Evolutionary conservation across 1,284 basidiomycete species (phyloP), one percentile per base, ranked within the genome.

Genomic region (Malassezia slooffiae): DNA sequence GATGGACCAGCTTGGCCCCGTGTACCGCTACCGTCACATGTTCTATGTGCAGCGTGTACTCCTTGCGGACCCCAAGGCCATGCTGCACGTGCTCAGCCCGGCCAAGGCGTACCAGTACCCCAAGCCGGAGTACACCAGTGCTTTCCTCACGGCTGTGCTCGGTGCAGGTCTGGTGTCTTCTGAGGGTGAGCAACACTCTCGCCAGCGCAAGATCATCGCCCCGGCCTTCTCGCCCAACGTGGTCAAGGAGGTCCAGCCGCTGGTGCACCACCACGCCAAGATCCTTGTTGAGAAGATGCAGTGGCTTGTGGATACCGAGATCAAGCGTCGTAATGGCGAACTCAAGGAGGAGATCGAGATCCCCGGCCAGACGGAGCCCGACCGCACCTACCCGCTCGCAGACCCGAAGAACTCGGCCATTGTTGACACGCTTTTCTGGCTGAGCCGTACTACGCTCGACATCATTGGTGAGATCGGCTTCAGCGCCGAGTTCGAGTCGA

Each of bases 381-480:
- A 44, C 32, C 43, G 38, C 15, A 8, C 19, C 12, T 24, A 31
- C 22, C 2, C 22, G n/a, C 23, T 43, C 13, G 11, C 22, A 23
- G 21, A 44, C 33, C 38, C 47, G 2, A 19, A 40, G 6, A 15
- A 35, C 29, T 17, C 34, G 33, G 50, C 40, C n/a, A 24, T 31
- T n/a, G 43, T 59, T 0, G 59, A 62, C 33, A 47, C 55, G 6
- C 55, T 50, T 5, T 54, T 57, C 40, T 62, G 47, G 31, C 52
- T 62, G 10, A 54, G 54, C 20, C 51, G 55, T 28, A 53, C 53
- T 4, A 62, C 57, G 46, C 47, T 62, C 22, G 59, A 62, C 32
- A 67, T 69, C 34, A 67, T 69, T 33, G 66, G 66, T 22, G 54
- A 58, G 31, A 52, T 60, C 3, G 66, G 64, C 2, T 69, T 69